Evolutionary conservation across 2,329 filamentous ascomycete genomes (phyloP), one percentile per base, ranked within the genome.

Genomic region (Zasmidium angulare): DNA sequence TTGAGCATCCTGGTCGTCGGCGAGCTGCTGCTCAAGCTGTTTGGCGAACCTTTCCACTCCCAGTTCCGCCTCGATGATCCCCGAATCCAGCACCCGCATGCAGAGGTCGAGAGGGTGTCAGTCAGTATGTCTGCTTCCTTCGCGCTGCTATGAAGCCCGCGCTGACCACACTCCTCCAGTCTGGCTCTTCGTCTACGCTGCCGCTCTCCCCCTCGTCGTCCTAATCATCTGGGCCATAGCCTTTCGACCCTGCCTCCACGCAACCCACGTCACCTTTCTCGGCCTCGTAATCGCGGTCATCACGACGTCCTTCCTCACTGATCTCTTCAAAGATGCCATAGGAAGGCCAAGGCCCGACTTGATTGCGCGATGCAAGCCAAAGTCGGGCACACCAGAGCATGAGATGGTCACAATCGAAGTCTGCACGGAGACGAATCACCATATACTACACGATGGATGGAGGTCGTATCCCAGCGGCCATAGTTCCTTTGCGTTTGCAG

Each of bases 1-100:
- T 84, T 98, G 63, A 78, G 81, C 1, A 74, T 90, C 43, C 80
- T 98, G n/a, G 70, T 91, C 7, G 78, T 81, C 3, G 84, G 82
- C 53, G 95, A 90, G 75, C 75, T 89, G 19, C 68, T 87, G 31
- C 48, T 65, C 9, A 71, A 90, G 83, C 81, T 91, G 47, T 78
- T 89, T 68, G 83, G 90, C 68, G 87, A 88, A 61, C 95, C 95
- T 0, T 98, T 98, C 74, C 92, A 98, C 74, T 91, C 91, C 77
- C 89, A 97, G 86, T 98, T 99, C 78, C 89, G 86, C 64, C 84
- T 98, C 63, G 89, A 92, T 72, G 91, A 98, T 73, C 83, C 90
- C 22, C 81, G 86, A 52, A 91, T 98, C 60, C 88, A 91, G 64
- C 97, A 89, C 71, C 95, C 95, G 0, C 89, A 96, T 76, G 91